phyloP scores from a whole-genome alignment of 2,329 filamentous ascomycete species.

The Aspergillus sp. region DNA sequence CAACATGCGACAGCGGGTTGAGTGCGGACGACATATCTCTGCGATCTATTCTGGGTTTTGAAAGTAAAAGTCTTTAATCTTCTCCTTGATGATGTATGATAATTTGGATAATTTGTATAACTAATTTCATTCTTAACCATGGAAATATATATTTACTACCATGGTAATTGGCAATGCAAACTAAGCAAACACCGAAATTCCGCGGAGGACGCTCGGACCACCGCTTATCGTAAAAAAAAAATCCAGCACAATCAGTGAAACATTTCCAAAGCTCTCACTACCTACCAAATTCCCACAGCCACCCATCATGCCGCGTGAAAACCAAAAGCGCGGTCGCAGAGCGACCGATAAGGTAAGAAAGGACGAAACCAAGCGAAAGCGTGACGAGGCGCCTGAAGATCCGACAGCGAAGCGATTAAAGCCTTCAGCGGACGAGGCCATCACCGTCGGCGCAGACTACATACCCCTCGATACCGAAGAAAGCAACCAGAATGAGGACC shows the following conservation, averaged over 20 bases:
- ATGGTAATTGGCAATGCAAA: conserved; percentile 28
- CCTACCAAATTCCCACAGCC: conserved; percentile 5
- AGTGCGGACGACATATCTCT: conserved; percentile 79
- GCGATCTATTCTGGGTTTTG: conserved; percentile 71
- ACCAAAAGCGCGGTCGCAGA: conserved; percentile 48
- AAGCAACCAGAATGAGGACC: conserved; percentile 24
- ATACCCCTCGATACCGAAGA: conserved; percentile 36
- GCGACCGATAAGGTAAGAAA: conserved; percentile 43
- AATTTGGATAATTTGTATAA: conserved; percentile 1
- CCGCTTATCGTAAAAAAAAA: conserved; percentile 33
- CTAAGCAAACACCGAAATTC: conserved; percentile 26
- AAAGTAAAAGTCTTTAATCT: conserved; percentile 29
- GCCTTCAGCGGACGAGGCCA: conserved; percentile 27
- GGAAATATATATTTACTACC: background rate
- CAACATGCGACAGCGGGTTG: conserved; percentile 79
- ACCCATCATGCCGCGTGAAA: conserved; percentile 45
- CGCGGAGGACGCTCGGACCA: conserved; percentile 35
- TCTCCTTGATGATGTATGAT: conserved; percentile 15
- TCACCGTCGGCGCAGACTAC: conserved; percentile 33
- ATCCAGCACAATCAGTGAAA: conserved; percentile 16
- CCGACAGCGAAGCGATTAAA: conserved; percentile 41
- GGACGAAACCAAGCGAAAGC: conserved; percentile 37
- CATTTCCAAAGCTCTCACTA: background rate
- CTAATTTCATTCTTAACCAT: background rate
- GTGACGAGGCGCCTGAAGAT: conserved; percentile 34